phyloP scores from a whole-genome alignment of 306 rosid species.

The Cucurbita pepo region DNA sequence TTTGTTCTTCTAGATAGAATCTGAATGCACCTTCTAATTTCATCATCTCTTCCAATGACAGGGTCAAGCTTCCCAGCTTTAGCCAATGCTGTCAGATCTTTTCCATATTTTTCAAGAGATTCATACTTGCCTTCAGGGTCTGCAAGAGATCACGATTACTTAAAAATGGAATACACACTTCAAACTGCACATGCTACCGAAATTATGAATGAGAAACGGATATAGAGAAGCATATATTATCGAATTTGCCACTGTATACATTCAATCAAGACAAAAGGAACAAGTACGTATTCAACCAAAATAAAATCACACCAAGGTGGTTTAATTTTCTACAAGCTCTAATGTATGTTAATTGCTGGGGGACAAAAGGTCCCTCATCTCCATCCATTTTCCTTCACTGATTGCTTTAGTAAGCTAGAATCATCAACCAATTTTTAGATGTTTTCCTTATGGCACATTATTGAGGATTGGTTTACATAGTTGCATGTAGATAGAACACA shows the following conservation, averaged over 20 bases:
- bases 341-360: neutral
- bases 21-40: conserved; percentile 97
- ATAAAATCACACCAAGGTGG: neutral
- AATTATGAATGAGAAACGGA: neutral
- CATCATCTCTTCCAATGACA: conserved; percentile 98
- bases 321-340: neutral
- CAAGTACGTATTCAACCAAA: neutral
- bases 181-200: conserved; percentile 1
- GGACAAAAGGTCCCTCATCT: neutral
- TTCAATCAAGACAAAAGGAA: neutral
- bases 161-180: neutral
- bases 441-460: neutral
- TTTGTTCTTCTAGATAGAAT: conserved; percentile 97
- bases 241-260: neutral
- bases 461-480: neutral
- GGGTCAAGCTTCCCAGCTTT: conserved; percentile 93
- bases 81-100: conserved; percentile 96
- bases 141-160: conserved; percentile 24
- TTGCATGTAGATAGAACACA: neutral
- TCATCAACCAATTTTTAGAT: neutral
- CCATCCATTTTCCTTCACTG: neutral
- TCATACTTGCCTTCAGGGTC: conserved; percentile 99
- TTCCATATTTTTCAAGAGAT: conserved; percentile 88
- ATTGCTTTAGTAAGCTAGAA: neutral
- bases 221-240: neutral